Evolutionary conservation across 2,329 filamentous ascomycete species (phyloP), one percentile per base, ranked within the genome.

Genomic region (Colletotrichum sp.): DNA sequence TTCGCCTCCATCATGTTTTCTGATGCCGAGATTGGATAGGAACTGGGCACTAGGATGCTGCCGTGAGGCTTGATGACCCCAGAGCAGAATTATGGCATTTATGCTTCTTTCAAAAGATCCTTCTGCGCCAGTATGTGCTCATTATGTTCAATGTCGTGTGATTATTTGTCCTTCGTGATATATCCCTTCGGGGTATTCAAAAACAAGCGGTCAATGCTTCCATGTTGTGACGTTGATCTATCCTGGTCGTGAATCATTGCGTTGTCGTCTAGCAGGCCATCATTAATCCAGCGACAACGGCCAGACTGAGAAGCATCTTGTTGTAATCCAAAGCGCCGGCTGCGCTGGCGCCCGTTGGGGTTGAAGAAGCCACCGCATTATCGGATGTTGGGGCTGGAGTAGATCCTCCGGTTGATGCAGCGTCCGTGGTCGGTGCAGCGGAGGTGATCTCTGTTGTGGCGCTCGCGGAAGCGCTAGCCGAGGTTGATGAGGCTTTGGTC

Each of bases 161-260:
- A 52, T 52, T 52, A 52, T 52, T 52, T 52, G 2, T 13, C n/a
- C n/a, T 52, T 52, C 44, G 44, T 52, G 44, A 5, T 52, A 21
- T 52, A 6, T 8, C 8, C 6, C 30, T 30, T 21, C 3, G 16
- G 62, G 63, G 34, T 65, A 44, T 59, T 57, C 26, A 16, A 16
- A 57, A 57, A 26, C 24, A 59, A 59, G 55, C 16, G 24, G 21
- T 65, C 13, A 78, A 24, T 78, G 44, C 69, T 68, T 76, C 75
- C 78, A 77, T n/a, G 12, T 34, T 62, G 28, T 24, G 13, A 32
- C 30, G n/a, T 62, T 24, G n/a, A 21, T 62, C 59, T 62, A 24
- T 62, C 30, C 2, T 62, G 30, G 13, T 64, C 34, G 0, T 64
- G 8, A 64, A 64, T 64, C 2, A 36, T 39, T 26, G n/a, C 32